Base-by-base conservation (phyloP, 768 basidiomycete genomes). In the Calvatia gigantea region DNA sequence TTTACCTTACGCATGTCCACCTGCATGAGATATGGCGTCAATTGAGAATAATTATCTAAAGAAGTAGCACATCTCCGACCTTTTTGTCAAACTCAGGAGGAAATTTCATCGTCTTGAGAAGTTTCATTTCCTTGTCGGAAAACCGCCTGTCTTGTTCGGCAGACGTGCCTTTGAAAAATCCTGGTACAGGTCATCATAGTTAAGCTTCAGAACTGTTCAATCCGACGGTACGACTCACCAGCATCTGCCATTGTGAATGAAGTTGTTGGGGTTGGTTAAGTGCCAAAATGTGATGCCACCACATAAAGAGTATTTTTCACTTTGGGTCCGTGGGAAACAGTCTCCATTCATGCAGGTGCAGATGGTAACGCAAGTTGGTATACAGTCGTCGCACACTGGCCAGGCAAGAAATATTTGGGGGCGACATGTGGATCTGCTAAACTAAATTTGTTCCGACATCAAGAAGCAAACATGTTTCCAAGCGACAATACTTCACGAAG, bases 1-100 rank as follows among this genome's bases (percentile, higher is more conserved):
- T 98, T 97, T 58, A 98, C 94, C 78, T 98, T 95, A 32, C 91
- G 84, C 83, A 95, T 89, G 68, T 98, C 95, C 42, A 97, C 94
- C 91, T 91, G 21, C 11, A 27, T 25, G 8, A 23, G 19, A 21
- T 32, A 15, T 7, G 21, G 23, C 4, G 28, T 32, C 6, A 28
- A 42, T 32, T 27, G 32, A 35, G 19, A n/a, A n/a, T n/a, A n/a
- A 19, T 11, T 52, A 3, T 21, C 11, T 14, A 48, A 28, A 9
- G 27, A 55, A 28, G 47, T 33, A 31, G 17, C 32, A 38, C 21
- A 11, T 51, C n/a, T 31, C 63, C 43, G 53, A 86, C 89, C 82
- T 95, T 97, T 75, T 88, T 87, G 47, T 91, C 86, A 63, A 95
- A 97, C 64, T 89, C 82, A 0, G 87, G 67, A 6, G 95, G 94